These are phyloP conservation scores for Teratosphaeriaceae sp. DNA, from an alignment of 2,329 filamentous ascomycete species.

Conservation along the genomic window DNA sequence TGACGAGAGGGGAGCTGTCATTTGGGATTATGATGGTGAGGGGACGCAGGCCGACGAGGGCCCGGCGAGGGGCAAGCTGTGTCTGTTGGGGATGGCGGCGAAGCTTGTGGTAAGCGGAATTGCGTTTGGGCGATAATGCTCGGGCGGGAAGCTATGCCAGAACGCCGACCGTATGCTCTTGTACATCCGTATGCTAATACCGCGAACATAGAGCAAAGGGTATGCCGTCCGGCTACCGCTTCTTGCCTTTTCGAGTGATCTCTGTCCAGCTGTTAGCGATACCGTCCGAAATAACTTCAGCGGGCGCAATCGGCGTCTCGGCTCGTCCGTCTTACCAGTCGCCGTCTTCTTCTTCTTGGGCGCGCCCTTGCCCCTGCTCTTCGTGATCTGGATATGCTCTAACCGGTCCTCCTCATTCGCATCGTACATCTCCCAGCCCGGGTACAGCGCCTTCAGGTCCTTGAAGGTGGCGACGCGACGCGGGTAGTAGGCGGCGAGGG, in stretches of 20 bases:
- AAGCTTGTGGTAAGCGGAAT: no score
- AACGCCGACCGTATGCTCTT: not conserved
- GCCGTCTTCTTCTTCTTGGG: constrained; percentile 80
- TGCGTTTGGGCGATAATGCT: no score
- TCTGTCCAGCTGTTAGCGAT: not conserved
- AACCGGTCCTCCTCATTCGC: constrained; percentile 73
- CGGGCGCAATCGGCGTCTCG: no score
- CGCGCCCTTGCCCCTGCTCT: constrained; percentile 74
- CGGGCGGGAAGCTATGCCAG: no score
- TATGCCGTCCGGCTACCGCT: not conserved
- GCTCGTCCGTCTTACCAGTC: constrained; percentile 29
- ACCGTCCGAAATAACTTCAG: no score
- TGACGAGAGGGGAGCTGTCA: no score
- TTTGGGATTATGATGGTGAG: no score
- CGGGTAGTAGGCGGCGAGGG: constrained; percentile 83
- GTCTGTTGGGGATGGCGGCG: no score
- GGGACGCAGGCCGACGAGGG: no score
- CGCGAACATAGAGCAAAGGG: not conserved
- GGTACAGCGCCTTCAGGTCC: constrained; percentile 66
- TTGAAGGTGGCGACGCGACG: constrained; percentile 63
- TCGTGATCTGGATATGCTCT: constrained; percentile 57
- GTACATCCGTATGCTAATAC: not conserved
- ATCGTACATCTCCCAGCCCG: constrained; percentile 62
- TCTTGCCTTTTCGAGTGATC: not conserved
- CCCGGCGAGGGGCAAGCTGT: no score